Evolutionary conservation across 1,284 basidiomycete species (phyloP).

Genomic region (Malassezia sympodialis): DNA sequence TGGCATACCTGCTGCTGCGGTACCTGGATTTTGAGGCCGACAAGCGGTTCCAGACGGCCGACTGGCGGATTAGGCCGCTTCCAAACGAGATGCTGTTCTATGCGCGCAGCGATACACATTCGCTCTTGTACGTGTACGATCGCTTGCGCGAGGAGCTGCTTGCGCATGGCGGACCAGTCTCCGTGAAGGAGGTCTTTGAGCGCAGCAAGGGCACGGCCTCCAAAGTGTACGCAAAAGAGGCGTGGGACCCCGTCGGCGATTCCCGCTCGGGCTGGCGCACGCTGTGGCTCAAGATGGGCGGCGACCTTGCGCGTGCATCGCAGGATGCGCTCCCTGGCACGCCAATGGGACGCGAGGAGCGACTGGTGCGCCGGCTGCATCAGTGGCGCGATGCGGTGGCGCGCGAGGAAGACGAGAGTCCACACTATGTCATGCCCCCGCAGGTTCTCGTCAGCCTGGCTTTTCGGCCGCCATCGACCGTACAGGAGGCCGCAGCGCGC

Average conservation of each 20-base stretch:
- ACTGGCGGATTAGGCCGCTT: conserved; percentile 87
- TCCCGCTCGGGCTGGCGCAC: conserved; percentile 37
- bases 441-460: conserved; percentile 31
- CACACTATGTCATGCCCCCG: conserved; percentile 49
- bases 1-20: conserved; percentile 73
- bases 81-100: conserved; percentile 81
- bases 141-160: conserved; percentile 76
- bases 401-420: conserved; percentile 76
- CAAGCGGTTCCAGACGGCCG: conserved; percentile 89
- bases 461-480: conserved; percentile 27
- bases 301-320: conserved; percentile 36
- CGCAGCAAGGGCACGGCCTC: conserved; percentile 34
- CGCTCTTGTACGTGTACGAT: conserved; percentile 84
- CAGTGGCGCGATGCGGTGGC: conserved; percentile 74
- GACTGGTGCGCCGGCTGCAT: conserved; percentile 64
- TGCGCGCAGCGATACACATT: conserved; percentile 91
- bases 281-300: conserved; percentile 48
- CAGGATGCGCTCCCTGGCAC: conserved; percentile 21
- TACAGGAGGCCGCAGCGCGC: conserved; percentile 22
- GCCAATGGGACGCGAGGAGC: conserved; percentile 49
- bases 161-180: conserved; percentile 48
- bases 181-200: conserved; percentile 36
- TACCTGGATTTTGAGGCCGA: conserved; percentile 87
- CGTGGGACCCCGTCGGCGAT: conserved; percentile 39
- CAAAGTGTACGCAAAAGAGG: conserved; percentile 42